Base-by-base conservation (phyloP, 108 stramenopile genomes). In the Fistulifera pelliculosa region DNA sequence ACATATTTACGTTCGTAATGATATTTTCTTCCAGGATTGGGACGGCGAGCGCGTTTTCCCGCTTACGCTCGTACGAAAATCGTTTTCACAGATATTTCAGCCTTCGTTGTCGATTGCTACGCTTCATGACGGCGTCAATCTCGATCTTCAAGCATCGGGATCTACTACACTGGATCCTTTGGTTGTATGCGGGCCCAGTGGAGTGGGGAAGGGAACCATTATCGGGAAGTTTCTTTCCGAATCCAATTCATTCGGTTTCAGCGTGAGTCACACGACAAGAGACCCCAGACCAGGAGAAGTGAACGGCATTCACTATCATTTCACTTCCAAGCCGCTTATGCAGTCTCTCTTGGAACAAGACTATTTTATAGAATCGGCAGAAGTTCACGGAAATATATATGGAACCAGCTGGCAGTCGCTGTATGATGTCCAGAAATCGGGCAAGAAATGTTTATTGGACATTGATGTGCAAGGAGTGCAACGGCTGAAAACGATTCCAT, bases 361-460 rank as follows among this genome's bases (percentile, higher is more conserved):
- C 12, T 64, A 73, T 35, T 97, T 95, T 59, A 45, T 99, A 17
- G 96, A 99, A 74, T 58, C 75, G 55, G 98, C 98, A 1, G 51
- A 96, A 51, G 98, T 99, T 11, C 98, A 99, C 72, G 94, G 92
- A 24, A 97, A 96, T 69, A 63, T 79, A 10, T 99, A 99, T 70
- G 98, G 98, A 14, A 99, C 98, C n/a, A 74, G 73, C 50, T 69
- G 83, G 40, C 66, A 81, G 15, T 66, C 91, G 0, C 62, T 99
- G 27, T 26, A 61, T 27, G 56, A 69, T 54, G 87, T 94, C 3
- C 64, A 70, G 42, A 47, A 62, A 19, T 39, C 52, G 44, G 80
- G 80, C n/a, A 75, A 77, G 56, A 66, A 87, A 12, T 90, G 90
- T 69, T 49, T 98, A 38, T 59, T 99, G 28, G 98, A 99, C 62